Conservation (phyloP, 768 basidiomycete species). For the Kwoniella pini region DNA sequence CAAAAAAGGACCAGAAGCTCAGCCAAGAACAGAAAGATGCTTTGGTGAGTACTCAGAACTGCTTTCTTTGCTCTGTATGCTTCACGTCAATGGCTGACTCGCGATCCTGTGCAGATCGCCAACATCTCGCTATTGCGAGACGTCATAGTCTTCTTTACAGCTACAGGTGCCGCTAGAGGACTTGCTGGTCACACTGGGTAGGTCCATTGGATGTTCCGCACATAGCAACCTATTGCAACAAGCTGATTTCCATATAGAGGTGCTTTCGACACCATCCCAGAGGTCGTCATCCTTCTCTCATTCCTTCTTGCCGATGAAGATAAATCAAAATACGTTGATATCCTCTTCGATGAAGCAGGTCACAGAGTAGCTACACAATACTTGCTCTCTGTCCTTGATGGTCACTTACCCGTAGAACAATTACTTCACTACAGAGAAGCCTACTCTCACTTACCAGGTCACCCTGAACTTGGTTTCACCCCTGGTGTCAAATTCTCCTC, state of each 20-base stretch:
- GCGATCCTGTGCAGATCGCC: slow-evolving; percentile 44
- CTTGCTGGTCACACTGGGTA: slow-evolving; percentile 72
- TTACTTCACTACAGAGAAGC: slow-evolving; percentile 83
- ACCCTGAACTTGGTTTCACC: slow-evolving; percentile 84
- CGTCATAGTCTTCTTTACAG: slow-evolving; percentile 81
- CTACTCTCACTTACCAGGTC: slow-evolving; percentile 81
- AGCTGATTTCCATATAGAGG: slow-evolving; percentile 49
- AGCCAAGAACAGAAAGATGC: slow-evolving; percentile 63
- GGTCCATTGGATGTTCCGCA: slow-evolving; percentile 5
- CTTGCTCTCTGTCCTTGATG: slow-evolving; percentile 74
- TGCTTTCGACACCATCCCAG: slow-evolving; percentile 71
- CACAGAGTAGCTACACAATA: slow-evolving; percentile 91
- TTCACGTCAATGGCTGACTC: not conserved
- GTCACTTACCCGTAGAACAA: slow-evolving; percentile 69
- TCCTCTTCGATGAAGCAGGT: slow-evolving; percentile 59
- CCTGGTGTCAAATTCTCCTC: slow-evolving; percentile 94
- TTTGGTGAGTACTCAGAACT: slow-evolving; percentile 51
- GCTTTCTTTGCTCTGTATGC: not conserved
- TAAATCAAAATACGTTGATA: slow-evolving; percentile 36
- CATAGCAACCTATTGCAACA: too few relatives aligned
- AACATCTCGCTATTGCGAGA: slow-evolving; percentile 83
- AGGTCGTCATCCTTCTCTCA: slow-evolving; percentile 75
- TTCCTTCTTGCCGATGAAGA: slow-evolving; percentile 66
- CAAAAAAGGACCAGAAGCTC: slow-evolving; percentile 63
- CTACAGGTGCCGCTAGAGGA: slow-evolving; percentile 75